These are phyloP conservation scores for Microascus cirrosus DNA, from an alignment of 2,329 filamentous ascomycete genomes.

Conservation along the genomic window DNA sequence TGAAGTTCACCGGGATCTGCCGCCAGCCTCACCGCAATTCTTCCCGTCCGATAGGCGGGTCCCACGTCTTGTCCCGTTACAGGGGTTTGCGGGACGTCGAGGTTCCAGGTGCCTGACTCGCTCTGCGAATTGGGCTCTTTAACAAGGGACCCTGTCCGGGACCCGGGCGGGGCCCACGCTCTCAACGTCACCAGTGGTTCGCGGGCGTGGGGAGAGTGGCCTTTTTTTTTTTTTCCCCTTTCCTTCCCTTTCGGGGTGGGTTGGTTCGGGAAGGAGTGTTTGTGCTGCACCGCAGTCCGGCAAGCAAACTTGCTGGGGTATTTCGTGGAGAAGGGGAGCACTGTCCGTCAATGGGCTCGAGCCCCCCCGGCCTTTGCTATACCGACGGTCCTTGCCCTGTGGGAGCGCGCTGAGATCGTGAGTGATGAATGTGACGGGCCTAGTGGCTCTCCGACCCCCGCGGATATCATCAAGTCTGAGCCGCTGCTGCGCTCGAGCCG, in stretches of 20 bases:
- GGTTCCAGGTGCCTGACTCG: too few species aligned
- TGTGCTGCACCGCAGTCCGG: neutral
- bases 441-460: too few species aligned
- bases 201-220: neutral
- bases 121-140: too few species aligned
- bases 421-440: too few species aligned
- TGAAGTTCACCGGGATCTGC: conserved; percentile 4
- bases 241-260: neutral
- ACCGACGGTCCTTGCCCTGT: too few species aligned
- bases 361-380: neutral
- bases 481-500: neutral
- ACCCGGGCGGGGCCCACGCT: too few species aligned
- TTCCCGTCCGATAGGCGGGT: neutral
- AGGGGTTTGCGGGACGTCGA: neutral
- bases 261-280: neutral
- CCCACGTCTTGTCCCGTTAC: neutral
- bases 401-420: too few species aligned
- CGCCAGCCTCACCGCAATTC: conserved; percentile 4
- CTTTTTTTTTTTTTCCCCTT: neutral
- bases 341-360: neutral
- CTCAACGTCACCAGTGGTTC: too few species aligned
- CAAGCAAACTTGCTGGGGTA: neutral
- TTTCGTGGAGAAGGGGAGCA: neutral
- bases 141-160: too few species aligned
- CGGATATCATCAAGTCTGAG: neutral